Base-by-base conservation (phyloP, 2,329 filamentous ascomycete genomes). In the Hysterium pulicare region DNA sequence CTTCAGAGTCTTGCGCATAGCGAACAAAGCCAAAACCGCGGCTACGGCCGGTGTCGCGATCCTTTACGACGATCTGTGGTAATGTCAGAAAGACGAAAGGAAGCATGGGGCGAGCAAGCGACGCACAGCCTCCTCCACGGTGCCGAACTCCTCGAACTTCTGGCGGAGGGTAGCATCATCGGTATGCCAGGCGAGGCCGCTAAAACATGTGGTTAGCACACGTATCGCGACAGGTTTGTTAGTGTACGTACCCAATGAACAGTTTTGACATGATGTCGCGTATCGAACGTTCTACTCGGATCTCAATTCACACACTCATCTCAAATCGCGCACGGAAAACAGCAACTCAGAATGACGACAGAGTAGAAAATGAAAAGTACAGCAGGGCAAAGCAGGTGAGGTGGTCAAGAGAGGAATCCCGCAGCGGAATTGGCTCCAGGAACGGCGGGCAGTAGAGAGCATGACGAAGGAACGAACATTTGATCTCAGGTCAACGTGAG, bases 181-280 rank as follows among this genome's bases (percentile, higher is more conserved):
- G 52, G 93, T 98, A 75, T 96, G 90, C 93, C 93, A 98, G 62
- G 93, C 89, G 57, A 98, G 89, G 79, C 93, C 93, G 65, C 91
- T 95, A 62, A 36, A 31, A 10, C n/a, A 19, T 15, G 9, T 45
- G 19, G 35, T 45, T 28, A 43, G 51, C 46, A 37, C 28, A 36
- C 41, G 31, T 22, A 11, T 36, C 59, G 37, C 52, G 51, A 33
- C 15, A 38, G 28, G 24, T 44, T 33, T 42, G 34, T 16, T 28
- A 21, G 19, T 13, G 37, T 24, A 62, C 85, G 74, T 78, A 95
- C 90, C 90, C 90, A 69, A 95, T 88, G 69, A 96, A 96, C 60
- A 96, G 81, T 72, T 96, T 96, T 47, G 90, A 84, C 90, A 95
- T 95, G 51, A 59, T 74, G 68, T 24, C 43, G 35, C 44, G 24